Conservation (phyloP, 1,139 yeast genomes). For the Nakaseomyces glabratus region DNA sequence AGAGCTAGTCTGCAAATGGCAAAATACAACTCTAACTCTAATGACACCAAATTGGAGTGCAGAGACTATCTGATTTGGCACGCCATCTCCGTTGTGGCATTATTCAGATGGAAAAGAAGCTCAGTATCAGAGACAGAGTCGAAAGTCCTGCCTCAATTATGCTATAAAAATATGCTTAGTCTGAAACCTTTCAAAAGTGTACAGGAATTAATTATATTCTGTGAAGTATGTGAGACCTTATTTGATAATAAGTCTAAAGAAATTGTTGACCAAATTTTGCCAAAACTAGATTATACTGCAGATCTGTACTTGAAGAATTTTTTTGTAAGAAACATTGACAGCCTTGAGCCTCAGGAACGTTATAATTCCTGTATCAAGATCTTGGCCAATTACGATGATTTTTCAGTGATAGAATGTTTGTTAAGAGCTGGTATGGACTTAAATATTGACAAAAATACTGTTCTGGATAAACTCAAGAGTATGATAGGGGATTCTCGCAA, state of each 20-base stretch:
- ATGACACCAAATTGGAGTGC: conserved; percentile 7
- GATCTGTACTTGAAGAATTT: conserved; percentile 29
- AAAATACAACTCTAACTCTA: conserved; percentile 13
- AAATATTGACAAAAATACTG: conserved; percentile 15
- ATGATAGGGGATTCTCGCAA: conserved; percentile 26
- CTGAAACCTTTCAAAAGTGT: conserved; percentile 23
- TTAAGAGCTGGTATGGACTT: conserved; percentile 18
- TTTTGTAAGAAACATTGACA: conserved; percentile 18
- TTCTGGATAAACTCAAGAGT: conserved; percentile 10
- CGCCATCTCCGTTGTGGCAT: conserved; percentile 23
- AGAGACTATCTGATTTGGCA: conserved; percentile 26
- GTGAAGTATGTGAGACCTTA: conserved; percentile 24
- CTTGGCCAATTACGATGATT: conserved; percentile 25
- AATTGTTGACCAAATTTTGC: conserved; percentile 20
- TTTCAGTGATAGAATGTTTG: conserved; percentile 19
- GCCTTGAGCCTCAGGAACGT: conserved; percentile 11
- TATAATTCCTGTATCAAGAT: conserved; percentile 17
- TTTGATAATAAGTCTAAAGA: conserved; percentile 18
- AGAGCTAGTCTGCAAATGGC: conserved; percentile 23
- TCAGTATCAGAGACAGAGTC: conserved; percentile 17
- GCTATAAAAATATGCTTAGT: conserved; percentile 18
- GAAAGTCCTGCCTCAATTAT: conserved; percentile 20
- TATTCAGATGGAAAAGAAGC: conserved; percentile 17
- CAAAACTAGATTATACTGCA: conserved; percentile 20
- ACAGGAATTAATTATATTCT: conserved; percentile 28